Percentiles rank a stretch among this genome's conserved stretches.
Conservation (phyloP, 2,329 filamentous ascomycete genomes). For the Ascochyta rabiei region DNA sequence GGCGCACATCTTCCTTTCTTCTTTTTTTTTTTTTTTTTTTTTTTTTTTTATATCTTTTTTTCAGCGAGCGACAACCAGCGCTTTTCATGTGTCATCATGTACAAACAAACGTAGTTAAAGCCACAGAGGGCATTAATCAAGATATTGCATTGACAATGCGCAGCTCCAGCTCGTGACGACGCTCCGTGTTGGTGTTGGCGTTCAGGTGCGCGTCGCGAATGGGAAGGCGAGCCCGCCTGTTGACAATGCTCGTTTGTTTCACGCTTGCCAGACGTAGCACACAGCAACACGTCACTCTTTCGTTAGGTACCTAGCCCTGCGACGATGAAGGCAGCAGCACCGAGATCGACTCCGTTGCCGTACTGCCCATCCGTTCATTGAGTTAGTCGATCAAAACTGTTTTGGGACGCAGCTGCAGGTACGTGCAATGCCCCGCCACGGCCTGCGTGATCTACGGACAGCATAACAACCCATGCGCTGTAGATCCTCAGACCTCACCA, state of each 20-base stretch:
- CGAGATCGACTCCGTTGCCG: background rate
- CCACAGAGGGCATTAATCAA: constrained; percentile 7
- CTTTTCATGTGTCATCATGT: constrained; percentile 11
- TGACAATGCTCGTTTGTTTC: constrained; percentile 5
- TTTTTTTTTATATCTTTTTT: constrained; percentile 2
- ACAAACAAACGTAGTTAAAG: constrained; percentile 20
- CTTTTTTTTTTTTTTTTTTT: constrained; percentile 9
- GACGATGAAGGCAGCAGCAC: background rate
- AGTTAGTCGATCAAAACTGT: background rate
- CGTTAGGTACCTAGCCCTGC: no score
- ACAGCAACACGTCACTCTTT: background rate
- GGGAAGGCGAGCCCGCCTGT: constrained; percentile 1
- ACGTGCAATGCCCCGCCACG: constrained; percentile 15
- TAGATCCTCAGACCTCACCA: constrained; percentile 13
- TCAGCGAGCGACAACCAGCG: background rate
- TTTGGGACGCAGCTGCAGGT: constrained; percentile 14
- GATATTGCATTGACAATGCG: background rate
- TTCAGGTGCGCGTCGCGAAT: background rate
- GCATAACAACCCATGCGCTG: constrained; percentile 4
- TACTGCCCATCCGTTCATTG: background rate
- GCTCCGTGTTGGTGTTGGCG: constrained; percentile 13
- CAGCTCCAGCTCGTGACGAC: background rate
- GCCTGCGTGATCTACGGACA: constrained; percentile 10
- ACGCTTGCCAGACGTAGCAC: background rate
- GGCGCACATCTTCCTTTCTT: constrained; percentile 19